Evolutionary conservation across 495 filamentous ascomycete genomes (phyloP).

Genomic region (Podospora pseudocomata): DNA sequence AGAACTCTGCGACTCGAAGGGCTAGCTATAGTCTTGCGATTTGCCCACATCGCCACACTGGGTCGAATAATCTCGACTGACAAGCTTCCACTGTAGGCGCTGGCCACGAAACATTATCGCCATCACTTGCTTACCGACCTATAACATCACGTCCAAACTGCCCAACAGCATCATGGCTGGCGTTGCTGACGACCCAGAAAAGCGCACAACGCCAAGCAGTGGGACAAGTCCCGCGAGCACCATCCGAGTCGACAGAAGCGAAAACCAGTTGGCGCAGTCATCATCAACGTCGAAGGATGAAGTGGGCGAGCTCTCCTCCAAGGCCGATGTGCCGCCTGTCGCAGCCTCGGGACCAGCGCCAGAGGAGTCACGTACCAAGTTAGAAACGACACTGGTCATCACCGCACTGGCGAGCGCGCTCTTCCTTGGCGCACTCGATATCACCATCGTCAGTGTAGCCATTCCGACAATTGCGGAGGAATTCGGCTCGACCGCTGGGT

Average conservation of each 20-base stretch:
- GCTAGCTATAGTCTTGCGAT: not conserved
- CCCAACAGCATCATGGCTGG: not conserved
- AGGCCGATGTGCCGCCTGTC: not conserved
- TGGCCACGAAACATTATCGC: not conserved
- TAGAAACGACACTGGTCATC: conserved; percentile 39
- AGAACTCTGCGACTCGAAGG: not conserved
- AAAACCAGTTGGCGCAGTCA: not conserved
- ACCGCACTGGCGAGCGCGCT: conserved; percentile 46
- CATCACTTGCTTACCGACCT: not conserved
- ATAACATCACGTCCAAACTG: not conserved
- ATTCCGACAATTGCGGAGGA: conserved; percentile 59
- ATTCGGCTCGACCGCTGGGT: conserved; percentile 61
- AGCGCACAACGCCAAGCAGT: not conserved
- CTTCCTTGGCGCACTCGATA: conserved; percentile 53
- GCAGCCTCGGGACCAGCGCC: conserved; percentile 18
- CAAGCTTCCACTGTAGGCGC: not conserved
- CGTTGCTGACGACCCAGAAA: not conserved
- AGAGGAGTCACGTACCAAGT: conserved; percentile 33
- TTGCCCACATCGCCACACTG: not conserved
- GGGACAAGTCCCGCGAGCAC: not conserved
- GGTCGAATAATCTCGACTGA: not conserved
- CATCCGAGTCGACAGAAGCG: not conserved
- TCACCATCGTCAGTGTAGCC: conserved; percentile 38
- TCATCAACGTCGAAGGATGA: not conserved
- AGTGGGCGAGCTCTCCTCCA: not conserved